Conservation (phyloP, 257 asterid genomes). For the Solanum sitiens region DNA sequence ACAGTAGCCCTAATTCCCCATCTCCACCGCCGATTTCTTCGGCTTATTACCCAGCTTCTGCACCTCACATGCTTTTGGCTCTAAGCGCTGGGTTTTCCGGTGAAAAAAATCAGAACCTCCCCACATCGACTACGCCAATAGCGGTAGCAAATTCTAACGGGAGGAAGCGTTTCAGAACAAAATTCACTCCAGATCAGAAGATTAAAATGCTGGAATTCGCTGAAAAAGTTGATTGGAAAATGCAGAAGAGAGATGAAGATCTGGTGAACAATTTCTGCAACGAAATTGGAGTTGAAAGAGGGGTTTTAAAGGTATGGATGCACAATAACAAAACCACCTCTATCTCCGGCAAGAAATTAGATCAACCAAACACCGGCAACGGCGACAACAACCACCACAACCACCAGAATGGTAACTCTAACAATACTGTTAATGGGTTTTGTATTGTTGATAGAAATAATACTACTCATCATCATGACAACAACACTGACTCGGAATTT, state of each 20-base stretch:
- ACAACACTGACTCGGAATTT: not conserved
- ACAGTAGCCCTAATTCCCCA: conserved; percentile 61
- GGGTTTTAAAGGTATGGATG: conserved; percentile 92
- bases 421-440: not conserved
- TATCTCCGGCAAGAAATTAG: conserved; percentile 27
- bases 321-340: conserved; percentile 66
- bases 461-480: not conserved
- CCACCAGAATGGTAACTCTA: not conserved
- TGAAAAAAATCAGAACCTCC: conserved; percentile 7
- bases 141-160: conserved; percentile 7
- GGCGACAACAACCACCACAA: not conserved
- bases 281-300: conserved; percentile 49
- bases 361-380: conserved; percentile 6
- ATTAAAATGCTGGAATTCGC: conserved; percentile 67
- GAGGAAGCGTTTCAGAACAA: conserved; percentile 66
- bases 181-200: conserved; percentile 60
- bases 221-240: conserved; percentile 61
- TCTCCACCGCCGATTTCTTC: conserved; percentile 98
- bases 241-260: conserved; percentile 69
- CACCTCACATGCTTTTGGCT: conserved; percentile 84
- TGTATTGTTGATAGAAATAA: not conserved
- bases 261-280: conserved; percentile 38
- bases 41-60: conserved; percentile 65
- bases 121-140: not conserved
- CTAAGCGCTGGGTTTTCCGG: conserved; percentile 48